Evolutionary conservation across 495 filamentous ascomycete genomes (phyloP), one percentile per base, ranked within the genome.

Genomic region (Evernia prunastri): DNA sequence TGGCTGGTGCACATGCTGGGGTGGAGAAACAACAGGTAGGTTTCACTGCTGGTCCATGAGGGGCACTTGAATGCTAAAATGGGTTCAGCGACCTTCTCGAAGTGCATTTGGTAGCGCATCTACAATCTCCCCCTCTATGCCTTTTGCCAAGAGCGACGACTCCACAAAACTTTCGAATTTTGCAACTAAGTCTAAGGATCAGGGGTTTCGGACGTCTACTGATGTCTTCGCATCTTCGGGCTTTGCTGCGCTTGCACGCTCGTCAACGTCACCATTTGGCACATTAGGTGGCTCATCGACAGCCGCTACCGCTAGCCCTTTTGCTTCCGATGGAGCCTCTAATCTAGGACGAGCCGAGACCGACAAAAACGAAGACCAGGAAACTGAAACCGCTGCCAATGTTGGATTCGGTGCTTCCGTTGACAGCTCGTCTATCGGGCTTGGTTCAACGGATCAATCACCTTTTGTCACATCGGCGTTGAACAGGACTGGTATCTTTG

Each of bases 241-340:
- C 25, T 69, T 84, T 63, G 69, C 78, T 61, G 76, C 78, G 11
- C 81, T 87, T 64, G 77, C 84, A 25, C 70, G 72, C 25, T 82
- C 84, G 20, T 73, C 80, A 39, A 70, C 79, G 20, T 87, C 85
- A 7, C 82, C 84, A 12, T 87, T 88, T 66, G 80, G 83, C 53
- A 70, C 78, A 12, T 63, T 84, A 54, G 78, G 74, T 58, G 63
- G 73, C 36, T 75, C 79, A 2, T 72, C 74, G 20, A 60, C 56
- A 10, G 58, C 72, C n/a, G 23, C n/a, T 57, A 39, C 45, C 20
- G 25, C 62, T 39, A 68, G 58, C n/a, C 62, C 59, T 11, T 59
- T 54, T 33, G 56, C 47, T 40, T 42, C 49, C 39, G 51, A 37
- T 23, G 39, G 36, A 40, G 23, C 33, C 29, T 51, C 51, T 23